Evolutionary conservation across 202 grass and related monocot species (phyloP).

Genomic region (Zoysia matrella): DNA sequence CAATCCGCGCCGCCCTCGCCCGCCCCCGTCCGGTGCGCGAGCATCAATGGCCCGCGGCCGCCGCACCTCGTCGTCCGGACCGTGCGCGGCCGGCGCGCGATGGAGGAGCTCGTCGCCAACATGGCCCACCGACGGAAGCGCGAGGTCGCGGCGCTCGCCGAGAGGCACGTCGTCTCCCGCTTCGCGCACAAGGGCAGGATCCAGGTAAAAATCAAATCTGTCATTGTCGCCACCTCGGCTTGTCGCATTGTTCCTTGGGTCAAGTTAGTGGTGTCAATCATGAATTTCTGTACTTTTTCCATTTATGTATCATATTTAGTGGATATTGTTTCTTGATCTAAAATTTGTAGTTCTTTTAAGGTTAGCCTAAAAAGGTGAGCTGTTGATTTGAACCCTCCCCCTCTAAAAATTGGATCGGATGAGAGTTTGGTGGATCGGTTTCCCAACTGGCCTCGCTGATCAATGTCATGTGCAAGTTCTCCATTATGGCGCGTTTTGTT

Average conservation of each 20-base stretch:
- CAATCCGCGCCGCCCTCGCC: conserved; percentile 52
- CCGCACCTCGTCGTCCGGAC: conserved; percentile 46
- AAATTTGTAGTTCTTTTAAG: too few species aligned
- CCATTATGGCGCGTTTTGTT: conserved; percentile 40
- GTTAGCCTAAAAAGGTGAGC: too few species aligned
- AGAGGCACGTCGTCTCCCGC: conserved; percentile 61
- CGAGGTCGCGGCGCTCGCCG: conserved; percentile 63
- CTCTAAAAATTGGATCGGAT: conserved; percentile 27
- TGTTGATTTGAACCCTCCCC: too few species aligned
- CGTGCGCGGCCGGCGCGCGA: conserved; percentile 66
- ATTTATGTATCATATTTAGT: not conserved
- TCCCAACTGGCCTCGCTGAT: conserved; percentile 53
- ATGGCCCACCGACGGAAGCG: conserved; percentile 70
- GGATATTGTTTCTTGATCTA: too few species aligned
- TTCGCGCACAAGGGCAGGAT: conserved; percentile 78
- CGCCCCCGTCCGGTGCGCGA: not conserved
- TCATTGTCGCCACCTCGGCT: not conserved
- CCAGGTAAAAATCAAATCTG: conserved; percentile 52
- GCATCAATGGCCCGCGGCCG: not conserved
- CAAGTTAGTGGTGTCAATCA: conserved; percentile 27
- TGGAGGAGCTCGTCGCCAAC: conserved; percentile 73
- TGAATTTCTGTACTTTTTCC: conserved; percentile 16
- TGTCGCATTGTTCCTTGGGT: conserved; percentile 18
- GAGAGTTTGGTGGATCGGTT: conserved; percentile 63
- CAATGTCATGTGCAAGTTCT: conserved; percentile 53